Evolutionary conservation across 176 grass and related monocot species (phyloP).

Genomic region (Rhynchospora pubera): DNA sequence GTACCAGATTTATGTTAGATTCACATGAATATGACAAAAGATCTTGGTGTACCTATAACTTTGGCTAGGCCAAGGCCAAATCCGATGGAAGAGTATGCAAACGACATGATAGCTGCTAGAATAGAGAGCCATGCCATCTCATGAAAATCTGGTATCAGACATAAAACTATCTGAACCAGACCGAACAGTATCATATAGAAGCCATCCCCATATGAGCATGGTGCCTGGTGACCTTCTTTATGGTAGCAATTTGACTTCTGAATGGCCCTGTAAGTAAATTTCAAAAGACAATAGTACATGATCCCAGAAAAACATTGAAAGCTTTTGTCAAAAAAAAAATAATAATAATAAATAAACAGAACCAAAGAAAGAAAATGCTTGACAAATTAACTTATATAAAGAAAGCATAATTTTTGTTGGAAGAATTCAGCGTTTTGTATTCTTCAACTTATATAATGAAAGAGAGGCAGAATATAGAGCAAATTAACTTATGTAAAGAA

Average conservation of each 20-base stretch:
- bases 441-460: too few relatives aligned
- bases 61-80: constrained; percentile 67
- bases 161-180: constrained; percentile 45
- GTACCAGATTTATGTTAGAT: neutral
- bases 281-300: neutral
- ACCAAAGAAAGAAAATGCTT: neutral
- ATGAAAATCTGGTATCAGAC: constrained; percentile 67
- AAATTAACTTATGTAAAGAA: neutral
- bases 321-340: neutral
- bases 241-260: constrained; percentile 63
- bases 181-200: constrained; percentile 73
- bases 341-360: neutral
- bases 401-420: neutral
- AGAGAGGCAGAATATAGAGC: too few relatives aligned
- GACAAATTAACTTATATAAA: neutral
- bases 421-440: neutral
- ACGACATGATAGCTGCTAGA: constrained; percentile 74
- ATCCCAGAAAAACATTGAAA: neutral
- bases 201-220: constrained; percentile 37
- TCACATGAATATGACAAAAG: neutral
- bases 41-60: constrained; percentile 43
- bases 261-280: constrained; percentile 38
- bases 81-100: constrained; percentile 59
- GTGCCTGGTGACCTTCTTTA: constrained; percentile 45
- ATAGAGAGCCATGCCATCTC: constrained; percentile 72